Percentiles rank a stretch among this genome's conserved stretches.
These are phyloP conservation scores for Berberis thunbergii DNA, from an alignment of 164 flowering plant genomes.

Conservation along the genomic window DNA sequence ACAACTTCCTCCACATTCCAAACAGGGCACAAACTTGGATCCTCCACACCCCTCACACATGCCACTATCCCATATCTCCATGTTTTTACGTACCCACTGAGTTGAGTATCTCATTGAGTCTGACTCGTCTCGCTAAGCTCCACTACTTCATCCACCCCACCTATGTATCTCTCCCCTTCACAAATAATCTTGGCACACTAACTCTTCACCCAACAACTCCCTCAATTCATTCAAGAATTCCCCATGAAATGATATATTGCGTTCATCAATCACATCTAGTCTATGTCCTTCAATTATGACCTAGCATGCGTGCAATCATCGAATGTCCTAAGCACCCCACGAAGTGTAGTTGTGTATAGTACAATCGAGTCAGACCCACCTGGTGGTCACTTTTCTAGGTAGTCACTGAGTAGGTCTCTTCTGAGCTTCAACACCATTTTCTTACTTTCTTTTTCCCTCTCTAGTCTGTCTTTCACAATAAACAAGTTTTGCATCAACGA, in stretches of 20 bases:
- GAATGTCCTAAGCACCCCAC: conserved; percentile 76
- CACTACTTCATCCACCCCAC: conserved; percentile 75
- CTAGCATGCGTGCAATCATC: conserved; percentile 60
- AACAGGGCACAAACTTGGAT: conserved; percentile 77
- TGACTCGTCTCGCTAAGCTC: conserved; percentile 64
- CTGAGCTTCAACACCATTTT: conserved; percentile 4
- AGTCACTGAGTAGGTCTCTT: conserved; percentile 60
- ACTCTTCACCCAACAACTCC: conserved; percentile 43
- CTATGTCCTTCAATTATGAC: conserved; percentile 45
- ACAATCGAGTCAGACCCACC: conserved; percentile 58
- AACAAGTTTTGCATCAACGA: conserved; percentile 61
- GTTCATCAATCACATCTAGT: conserved; percentile 73
- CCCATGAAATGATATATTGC: conserved; percentile 78
- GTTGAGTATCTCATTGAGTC: conserved; percentile 46
- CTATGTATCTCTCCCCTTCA: conserved; percentile 85
- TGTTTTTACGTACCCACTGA: conserved; percentile 34
- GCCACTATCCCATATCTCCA: conserved; percentile 55
- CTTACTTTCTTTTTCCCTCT: conserved; percentile 47
- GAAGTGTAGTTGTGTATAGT: conserved; percentile 79
- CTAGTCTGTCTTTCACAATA: conserved; percentile 46
- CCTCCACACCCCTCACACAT: conserved; percentile 89
- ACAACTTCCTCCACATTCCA: conserved; percentile 89
- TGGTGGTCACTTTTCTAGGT: conserved; percentile 75
- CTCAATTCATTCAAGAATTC: conserved; percentile 50
- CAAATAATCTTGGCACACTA: conserved; percentile 70